A percentile compares a stretch with the other conserved stretches of the same genome.
Evolutionary conservation across 225 moss, liverwort and hornwort genomes (phyloP).

Genomic region (Lunularia cruciata): DNA sequence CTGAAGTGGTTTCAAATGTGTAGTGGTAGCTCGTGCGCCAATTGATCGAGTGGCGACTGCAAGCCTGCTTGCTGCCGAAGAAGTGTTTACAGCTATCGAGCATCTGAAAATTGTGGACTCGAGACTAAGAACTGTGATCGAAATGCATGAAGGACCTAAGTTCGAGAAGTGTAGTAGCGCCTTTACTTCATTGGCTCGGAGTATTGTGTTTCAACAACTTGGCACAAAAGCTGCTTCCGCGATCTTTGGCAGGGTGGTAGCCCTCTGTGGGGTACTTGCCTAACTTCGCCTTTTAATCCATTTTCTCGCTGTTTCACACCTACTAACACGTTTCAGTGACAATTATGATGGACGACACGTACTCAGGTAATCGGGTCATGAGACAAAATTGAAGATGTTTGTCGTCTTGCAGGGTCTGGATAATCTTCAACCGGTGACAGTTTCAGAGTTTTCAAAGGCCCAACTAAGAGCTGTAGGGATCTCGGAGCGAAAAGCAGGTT

Average conservation of each 20-base stretch:
- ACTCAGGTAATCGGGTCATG: too few relatives aligned
- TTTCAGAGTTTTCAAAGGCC: constrained; percentile 54
- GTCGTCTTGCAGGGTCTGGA: constrained; percentile 37
- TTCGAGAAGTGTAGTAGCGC: constrained; percentile 57
- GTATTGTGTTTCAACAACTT: constrained; percentile 89
- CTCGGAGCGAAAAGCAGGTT: constrained; percentile 72
- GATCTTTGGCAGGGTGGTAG: constrained; percentile 62
- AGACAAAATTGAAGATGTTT: too few relatives aligned
- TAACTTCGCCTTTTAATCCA: neutral
- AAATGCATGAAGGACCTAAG: constrained; percentile 52
- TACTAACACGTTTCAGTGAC: too few relatives aligned
- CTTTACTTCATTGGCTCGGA: constrained; percentile 60
- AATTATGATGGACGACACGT: too few relatives aligned
- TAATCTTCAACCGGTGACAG: constrained; percentile 42
- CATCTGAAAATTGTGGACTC: constrained; percentile 63
- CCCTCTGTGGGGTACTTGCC: constrained; percentile 65
- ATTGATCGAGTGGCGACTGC: neutral
- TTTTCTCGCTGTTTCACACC: too few relatives aligned
- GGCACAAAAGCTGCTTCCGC: constrained; percentile 72
- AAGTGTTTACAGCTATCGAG: constrained; percentile 48
- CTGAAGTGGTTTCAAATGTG: too few relatives aligned
- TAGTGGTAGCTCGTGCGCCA: neutral
- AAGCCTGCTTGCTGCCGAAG: constrained; percentile 25
- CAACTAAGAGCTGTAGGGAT: constrained; percentile 66
- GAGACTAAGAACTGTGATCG: constrained; percentile 61